Conservation (phyloP, 768 basidiomycete genomes). For the Suillus sp. region DNA sequence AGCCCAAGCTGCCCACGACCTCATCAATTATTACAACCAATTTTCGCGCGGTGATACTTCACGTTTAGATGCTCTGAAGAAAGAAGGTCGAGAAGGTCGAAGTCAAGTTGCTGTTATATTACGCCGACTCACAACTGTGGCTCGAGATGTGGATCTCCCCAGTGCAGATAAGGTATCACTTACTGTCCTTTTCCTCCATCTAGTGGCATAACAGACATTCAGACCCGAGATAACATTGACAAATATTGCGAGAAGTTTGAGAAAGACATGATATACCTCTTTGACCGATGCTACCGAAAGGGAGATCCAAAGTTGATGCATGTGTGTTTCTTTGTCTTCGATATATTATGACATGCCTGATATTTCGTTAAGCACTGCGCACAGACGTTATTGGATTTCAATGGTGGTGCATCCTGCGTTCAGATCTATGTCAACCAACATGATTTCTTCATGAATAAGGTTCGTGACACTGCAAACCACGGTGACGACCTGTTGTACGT, state of each 20-base stretch:
- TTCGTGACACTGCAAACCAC: constrained; percentile 60
- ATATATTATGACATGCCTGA: constrained; percentile 16
- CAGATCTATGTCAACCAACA: constrained; percentile 99
- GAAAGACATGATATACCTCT: constrained; percentile 95
- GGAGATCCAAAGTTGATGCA: constrained; percentile 99
- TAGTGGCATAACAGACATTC: not conserved
- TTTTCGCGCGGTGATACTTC: constrained; percentile 82
- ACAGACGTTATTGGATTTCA: constrained; percentile 95
- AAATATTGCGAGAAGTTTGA: constrained; percentile 99
- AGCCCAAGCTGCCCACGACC: constrained; percentile 91
- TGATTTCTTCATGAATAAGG: constrained; percentile 97
- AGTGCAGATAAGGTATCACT: constrained; percentile 70
- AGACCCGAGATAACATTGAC: constrained; percentile 92
- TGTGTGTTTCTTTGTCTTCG: constrained; percentile 46
- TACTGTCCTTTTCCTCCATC: not conserved
- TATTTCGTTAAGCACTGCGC: constrained; percentile 79
- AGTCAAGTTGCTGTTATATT: constrained; percentile 86
- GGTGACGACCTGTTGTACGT: constrained; percentile 62
- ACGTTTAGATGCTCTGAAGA: constrained; percentile 73
- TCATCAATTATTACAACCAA: constrained; percentile 93
- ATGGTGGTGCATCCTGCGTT: constrained; percentile 94
- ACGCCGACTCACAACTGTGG: constrained; percentile 81
- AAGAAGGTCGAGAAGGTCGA: constrained; percentile 87
- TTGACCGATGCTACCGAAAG: constrained; percentile 93
- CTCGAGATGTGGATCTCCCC: constrained; percentile 90